These are phyloP conservation scores for Alternaria triticina DNA, from an alignment of 2,329 filamentous ascomycete species.

Conservation along the genomic window DNA sequence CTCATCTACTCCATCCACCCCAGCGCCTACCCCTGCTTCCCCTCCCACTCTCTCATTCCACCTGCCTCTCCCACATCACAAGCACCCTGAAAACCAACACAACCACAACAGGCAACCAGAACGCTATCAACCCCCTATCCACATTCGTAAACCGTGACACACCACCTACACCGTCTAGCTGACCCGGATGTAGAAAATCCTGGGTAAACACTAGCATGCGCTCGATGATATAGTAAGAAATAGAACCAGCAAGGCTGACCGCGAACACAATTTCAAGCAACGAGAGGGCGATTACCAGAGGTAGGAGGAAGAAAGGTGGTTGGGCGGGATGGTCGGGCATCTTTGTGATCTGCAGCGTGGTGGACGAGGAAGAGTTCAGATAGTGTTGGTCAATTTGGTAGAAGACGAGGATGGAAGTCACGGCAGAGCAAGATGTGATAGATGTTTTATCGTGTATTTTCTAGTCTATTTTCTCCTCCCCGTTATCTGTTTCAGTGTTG, in stretches of 20 bases:
- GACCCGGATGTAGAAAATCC: background rate
- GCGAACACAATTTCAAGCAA: background rate
- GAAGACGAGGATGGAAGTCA: background rate
- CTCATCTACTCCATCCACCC: too few relatives aligned
- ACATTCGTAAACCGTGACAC: background rate
- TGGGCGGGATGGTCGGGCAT: background rate
- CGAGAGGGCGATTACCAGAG: background rate
- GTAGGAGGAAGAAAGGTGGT: background rate
- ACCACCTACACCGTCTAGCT: background rate
- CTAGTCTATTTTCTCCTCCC: background rate
- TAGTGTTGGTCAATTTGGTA: background rate
- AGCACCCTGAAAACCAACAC: background rate
- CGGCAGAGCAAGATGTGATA: background rate
- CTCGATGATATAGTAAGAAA: too few relatives aligned
- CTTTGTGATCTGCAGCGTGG: background rate
- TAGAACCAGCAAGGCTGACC: background rate
- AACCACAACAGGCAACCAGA: background rate
- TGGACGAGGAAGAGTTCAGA: background rate
- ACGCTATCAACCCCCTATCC: background rate
- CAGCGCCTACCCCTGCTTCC: too few relatives aligned
- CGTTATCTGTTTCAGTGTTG: background rate
- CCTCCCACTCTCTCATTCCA: background rate
- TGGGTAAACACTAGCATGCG: background rate
- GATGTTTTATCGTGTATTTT: background rate
- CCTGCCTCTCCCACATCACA: background rate